These are phyloP conservation scores for Pseudodiploospora longispora DNA, from an alignment of 2,329 filamentous ascomycete genomes.

Conservation along the genomic window DNA sequence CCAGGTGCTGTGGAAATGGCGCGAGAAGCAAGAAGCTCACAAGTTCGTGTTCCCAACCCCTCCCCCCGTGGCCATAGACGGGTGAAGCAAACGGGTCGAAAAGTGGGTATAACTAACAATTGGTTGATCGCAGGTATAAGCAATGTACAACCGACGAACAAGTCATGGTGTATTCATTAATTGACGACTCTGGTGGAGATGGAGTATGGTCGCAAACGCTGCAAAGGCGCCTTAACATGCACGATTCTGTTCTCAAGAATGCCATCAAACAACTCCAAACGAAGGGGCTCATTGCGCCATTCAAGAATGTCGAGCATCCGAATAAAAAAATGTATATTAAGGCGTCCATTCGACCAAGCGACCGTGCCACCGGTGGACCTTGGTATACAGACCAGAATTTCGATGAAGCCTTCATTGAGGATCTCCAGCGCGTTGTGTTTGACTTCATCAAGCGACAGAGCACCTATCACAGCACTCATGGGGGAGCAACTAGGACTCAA, in stretches of 20 bases:
- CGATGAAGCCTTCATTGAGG: slow-evolving; percentile 80
- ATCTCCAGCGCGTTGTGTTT: slow-evolving; percentile 64
- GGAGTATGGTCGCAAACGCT: slow-evolving; percentile 90
- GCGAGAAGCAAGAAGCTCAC: slow-evolving; percentile 50
- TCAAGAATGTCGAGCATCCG: slow-evolving; percentile 86
- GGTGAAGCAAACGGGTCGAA: not conserved
- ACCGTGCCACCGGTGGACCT: slow-evolving; percentile 84
- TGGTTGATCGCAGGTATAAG: slow-evolving; percentile 40
- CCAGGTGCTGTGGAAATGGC: slow-evolving; percentile 46
- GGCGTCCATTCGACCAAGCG: slow-evolving; percentile 71
- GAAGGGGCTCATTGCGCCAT: slow-evolving; percentile 75
- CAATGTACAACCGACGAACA: slow-evolving; percentile 62
- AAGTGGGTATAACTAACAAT: not conserved
- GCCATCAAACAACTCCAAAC: slow-evolving; percentile 76
- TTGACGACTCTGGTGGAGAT: slow-evolving; percentile 76
- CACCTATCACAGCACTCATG: slow-evolving; percentile 49
- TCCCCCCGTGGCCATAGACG: not conserved
- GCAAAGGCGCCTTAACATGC: slow-evolving; percentile 70
- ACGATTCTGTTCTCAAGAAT: slow-evolving; percentile 73
- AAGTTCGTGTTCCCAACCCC: slow-evolving; percentile 37
- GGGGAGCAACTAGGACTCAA: slow-evolving; percentile 28
- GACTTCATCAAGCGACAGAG: slow-evolving; percentile 64
- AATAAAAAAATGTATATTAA: slow-evolving; percentile 97
- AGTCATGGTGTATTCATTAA: slow-evolving; percentile 76
- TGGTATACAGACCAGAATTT: slow-evolving; percentile 92